Base-by-base conservation (phyloP, 2,329 filamentous ascomycete genomes). In the Rhytidhysteron rufulum region DNA sequence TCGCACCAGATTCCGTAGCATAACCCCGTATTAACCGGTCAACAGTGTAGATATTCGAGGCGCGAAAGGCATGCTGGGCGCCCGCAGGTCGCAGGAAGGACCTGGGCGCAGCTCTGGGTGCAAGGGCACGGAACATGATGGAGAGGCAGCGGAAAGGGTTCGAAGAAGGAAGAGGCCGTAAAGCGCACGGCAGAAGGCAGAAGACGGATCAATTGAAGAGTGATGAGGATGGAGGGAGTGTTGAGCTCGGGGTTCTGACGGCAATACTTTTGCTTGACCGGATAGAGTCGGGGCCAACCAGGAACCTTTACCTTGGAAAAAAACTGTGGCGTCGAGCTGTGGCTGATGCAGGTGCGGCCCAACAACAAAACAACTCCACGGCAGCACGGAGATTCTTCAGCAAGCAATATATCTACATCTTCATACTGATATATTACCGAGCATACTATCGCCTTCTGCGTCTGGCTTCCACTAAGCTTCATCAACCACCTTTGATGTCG, bases 1-100 rank as follows among this genome's bases (percentile, higher is more conserved):
- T 54, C 59, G 57, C 54, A 74, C 71, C 69, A 63, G 77, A 64
- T 56, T 77, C 70, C 50, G 72, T 76, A 35, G 78, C 77, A 60
- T 75, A 78, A 47, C 71, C 72, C 67, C 76, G 76, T 68, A 73
- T 72, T 69, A 71, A 68, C 51, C 68, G 65, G 48, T 69, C 66
- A 58, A 77, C 67, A 47, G 74, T 67, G 60, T 69, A 69, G 50
- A 77, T 62, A 49, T 60, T 64, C 41, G 60, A 56, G 42, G 61
- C 60, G 55, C 63, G 63, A 50, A 67, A 66, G 48, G 60, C 62
- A 57, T 51, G 63, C 47, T 61, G 54, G 36, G 60, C 51, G 19
- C 37, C 41, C 16, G 63, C 58, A 30, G 62, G 61, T 36, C 60
- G 61, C 42, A 48, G 51, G 52, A 48, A 34, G 56, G 65, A 56